phyloP scores from a whole-genome alignment of 1,284 basidiomycete genomes.

The Pyrrhoderma noxium region DNA sequence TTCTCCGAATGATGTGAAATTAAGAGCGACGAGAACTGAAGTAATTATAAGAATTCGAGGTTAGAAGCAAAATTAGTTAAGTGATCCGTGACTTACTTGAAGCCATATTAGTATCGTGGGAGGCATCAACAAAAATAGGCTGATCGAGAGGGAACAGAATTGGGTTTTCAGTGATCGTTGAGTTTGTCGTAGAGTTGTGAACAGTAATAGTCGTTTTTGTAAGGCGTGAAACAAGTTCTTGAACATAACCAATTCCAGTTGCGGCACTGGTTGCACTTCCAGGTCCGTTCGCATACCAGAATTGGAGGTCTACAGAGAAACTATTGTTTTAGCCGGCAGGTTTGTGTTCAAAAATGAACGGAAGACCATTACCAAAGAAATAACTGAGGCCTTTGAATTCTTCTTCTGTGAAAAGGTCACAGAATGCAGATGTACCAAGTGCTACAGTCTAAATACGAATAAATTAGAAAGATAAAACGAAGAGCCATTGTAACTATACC shows the following conservation, averaged over 20 bases:
- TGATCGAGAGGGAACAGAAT: conserved; percentile 68
- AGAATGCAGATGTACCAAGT: conserved; percentile 69
- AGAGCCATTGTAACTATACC: conserved; percentile 41
- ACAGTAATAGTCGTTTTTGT: conserved; percentile 54
- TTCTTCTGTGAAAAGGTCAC: conserved; percentile 49
- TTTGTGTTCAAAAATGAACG: too few species aligned
- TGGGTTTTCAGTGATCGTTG: conserved; percentile 59
- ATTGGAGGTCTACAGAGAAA: conserved; percentile 4
- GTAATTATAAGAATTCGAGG: conserved; percentile 28
- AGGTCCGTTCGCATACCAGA: conserved; percentile 56
- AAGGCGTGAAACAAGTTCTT: conserved; percentile 76
- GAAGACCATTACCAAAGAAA: conserved; percentile 61
- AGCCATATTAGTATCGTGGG: conserved; percentile 56
- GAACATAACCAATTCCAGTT: conserved; percentile 77
- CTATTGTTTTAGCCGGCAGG: conserved; percentile 24
- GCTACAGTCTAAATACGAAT: conserved; percentile 45
- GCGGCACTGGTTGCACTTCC: conserved; percentile 42
- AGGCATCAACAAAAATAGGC: conserved; percentile 70
- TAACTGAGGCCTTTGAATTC: conserved; percentile 68
- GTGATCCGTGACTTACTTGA: conserved; percentile 27
- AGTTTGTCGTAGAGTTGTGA: conserved; percentile 65
- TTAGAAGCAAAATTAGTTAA: not conserved
- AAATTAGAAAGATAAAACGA: conserved; percentile 27
- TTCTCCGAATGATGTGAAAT: conserved; percentile 51
- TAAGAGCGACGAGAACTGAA: conserved; percentile 49